These are phyloP conservation scores for Trichophyton simii DNA, from an alignment of 2,329 filamentous ascomycete genomes.

Conservation along the genomic window DNA sequence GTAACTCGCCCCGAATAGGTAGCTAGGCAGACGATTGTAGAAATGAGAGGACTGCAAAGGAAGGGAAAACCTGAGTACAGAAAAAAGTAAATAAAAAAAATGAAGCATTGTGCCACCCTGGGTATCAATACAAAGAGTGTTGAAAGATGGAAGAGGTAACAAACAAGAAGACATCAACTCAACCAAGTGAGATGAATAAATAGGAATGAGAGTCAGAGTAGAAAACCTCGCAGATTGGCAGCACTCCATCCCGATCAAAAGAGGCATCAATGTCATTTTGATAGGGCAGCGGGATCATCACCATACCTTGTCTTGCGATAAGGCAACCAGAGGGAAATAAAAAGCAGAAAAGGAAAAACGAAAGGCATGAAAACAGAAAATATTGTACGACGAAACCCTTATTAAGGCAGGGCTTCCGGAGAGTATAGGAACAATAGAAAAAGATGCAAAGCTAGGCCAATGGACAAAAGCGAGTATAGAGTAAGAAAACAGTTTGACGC, in stretches of 20 bases:
- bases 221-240: background rate
- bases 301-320: background rate
- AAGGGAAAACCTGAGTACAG: background rate
- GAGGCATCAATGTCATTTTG: background rate
- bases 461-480: background rate
- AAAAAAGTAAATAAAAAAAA: conserved; percentile 4
- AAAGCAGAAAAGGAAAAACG: background rate
- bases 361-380: background rate
- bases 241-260: background rate
- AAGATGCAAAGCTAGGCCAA: conserved; percentile 1
- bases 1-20: background rate
- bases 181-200: background rate
- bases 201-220: background rate
- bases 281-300: background rate
- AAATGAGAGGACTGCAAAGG: background rate
- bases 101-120: conserved; percentile 6
- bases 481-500: conserved; percentile 2
- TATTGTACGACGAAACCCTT: background rate
- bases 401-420: background rate
- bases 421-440: background rate
- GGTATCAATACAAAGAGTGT: conserved; percentile 6
- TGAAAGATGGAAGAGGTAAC: background rate
- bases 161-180: background rate
- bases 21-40: background rate
- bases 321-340: no score